Conservation (phyloP, 305 asterid genomes). For the Solanum hybrid region DNA sequence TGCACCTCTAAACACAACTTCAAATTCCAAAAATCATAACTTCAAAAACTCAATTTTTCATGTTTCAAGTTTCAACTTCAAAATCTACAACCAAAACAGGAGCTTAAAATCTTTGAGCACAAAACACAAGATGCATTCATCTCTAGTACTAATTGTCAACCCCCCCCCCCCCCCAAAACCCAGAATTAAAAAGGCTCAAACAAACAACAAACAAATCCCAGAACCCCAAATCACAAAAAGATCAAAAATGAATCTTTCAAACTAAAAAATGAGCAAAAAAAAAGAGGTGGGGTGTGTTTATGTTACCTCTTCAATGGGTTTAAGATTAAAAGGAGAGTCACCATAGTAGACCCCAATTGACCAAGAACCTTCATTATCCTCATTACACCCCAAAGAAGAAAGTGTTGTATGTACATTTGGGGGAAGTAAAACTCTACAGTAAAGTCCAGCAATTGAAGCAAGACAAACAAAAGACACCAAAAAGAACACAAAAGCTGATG, state of each 20-base stretch:
- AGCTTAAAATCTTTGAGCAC: not conserved
- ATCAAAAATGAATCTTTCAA: not conserved
- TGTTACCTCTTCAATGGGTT: slow-evolving; percentile 8
- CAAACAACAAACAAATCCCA: not conserved
- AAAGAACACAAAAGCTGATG: not conserved
- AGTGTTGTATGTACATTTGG: slow-evolving; percentile 3
- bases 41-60: not conserved
- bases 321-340: slow-evolving; percentile 8
- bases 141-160: not conserved
- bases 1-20: not conserved
- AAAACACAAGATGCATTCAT: not conserved
- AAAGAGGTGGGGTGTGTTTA: not conserved
- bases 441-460: slow-evolving; percentile 6
- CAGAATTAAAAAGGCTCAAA: not conserved
- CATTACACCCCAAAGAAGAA: slow-evolving; percentile 5
- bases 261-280: not conserved
- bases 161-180: not conserved
- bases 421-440: not conserved
- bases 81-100: not conserved
- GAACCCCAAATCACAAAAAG: slow-evolving; percentile 1
- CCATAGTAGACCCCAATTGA: slow-evolving; percentile 12
- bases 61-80: not conserved
- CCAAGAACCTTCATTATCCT: slow-evolving; percentile 17
- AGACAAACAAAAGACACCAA: not conserved
- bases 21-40: not conserved